A percentile compares a stretch with the other conserved stretches of the same genome.
These are phyloP conservation scores for Collybiopsis confluens DNA, from an alignment of 768 basidiomycete species.

Conservation along the genomic window DNA sequence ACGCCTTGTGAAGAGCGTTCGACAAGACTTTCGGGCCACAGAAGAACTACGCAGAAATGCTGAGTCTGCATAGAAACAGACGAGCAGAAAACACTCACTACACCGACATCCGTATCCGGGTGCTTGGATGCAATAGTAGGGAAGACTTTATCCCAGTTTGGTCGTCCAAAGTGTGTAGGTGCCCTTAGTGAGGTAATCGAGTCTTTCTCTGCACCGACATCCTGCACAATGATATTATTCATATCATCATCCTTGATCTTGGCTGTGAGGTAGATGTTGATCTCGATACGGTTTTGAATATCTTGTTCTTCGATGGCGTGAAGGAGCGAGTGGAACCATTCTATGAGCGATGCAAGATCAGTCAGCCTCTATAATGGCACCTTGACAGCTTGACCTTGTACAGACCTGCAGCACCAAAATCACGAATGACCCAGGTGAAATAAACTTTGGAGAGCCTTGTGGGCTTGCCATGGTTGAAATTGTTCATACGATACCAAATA, in stretches of 20 bases:
- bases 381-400: too few species aligned
- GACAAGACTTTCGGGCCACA: conserved; percentile 79
- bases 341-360: conserved; percentile 33
- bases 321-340: conserved; percentile 93
- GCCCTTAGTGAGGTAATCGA: conserved; percentile 85
- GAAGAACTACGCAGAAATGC: conserved; percentile 82
- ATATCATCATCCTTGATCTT: conserved; percentile 90
- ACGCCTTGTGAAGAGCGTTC: conserved; percentile 67
- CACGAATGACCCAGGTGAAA: conserved; percentile 95
- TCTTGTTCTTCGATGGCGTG: conserved; percentile 95
- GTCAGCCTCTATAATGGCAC: background rate
- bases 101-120: conserved; percentile 84
- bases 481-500: conserved; percentile 97
- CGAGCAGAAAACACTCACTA: conserved; percentile 60
- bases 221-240: conserved; percentile 90
- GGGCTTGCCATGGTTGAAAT: conserved; percentile 60
- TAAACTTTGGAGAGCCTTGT: conserved; percentile 81
- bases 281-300: conserved; percentile 79
- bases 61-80: too few species aligned
- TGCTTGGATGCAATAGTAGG: conserved; percentile 75
- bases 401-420: conserved; percentile 55
- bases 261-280: conserved; percentile 90
- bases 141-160: conserved; percentile 81
- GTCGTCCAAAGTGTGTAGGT: conserved; percentile 90
- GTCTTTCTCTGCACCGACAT: conserved; percentile 91